phyloP scores from a whole-genome alignment of 2,329 filamentous ascomycete genomes.

The Nigrospora sphaerica region DNA sequence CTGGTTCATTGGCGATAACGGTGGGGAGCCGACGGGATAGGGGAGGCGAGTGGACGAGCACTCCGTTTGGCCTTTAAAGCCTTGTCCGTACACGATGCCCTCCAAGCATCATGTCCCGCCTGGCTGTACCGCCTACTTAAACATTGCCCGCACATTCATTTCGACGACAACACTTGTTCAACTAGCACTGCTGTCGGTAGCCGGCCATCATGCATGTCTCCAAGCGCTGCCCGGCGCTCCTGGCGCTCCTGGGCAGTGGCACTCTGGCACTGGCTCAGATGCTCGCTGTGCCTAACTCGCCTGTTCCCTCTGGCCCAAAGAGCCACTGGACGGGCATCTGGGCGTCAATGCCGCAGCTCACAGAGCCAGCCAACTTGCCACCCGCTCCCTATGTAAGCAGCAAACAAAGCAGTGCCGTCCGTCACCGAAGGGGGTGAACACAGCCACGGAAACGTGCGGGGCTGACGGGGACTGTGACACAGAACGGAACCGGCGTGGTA shows the following conservation, averaged over 20 bases:
- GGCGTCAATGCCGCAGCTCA: slow-evolving; percentile 56
- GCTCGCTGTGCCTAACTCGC: too few relatives aligned
- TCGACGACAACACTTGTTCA: neutral
- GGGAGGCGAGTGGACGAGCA: too few relatives aligned
- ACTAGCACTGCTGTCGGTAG: neutral
- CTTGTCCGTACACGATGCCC: neutral
- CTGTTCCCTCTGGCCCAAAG: neutral
- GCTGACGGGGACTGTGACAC: neutral
- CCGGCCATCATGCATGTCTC: neutral
- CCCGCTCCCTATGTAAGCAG: slow-evolving; percentile 44
- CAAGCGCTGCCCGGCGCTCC: neutral
- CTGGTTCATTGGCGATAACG: too few relatives aligned
- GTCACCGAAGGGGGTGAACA: neutral
- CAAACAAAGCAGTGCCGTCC: neutral
- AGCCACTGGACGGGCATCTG: slow-evolving; percentile 55
- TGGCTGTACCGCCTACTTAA: too few relatives aligned
- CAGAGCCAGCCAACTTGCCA: slow-evolving; percentile 52
- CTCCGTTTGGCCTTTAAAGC: neutral
- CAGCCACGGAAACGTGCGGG: neutral
- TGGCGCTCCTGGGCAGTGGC: neutral
- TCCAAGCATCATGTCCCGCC: neutral
- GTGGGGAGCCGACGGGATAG: neutral
- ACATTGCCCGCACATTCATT: too few relatives aligned
- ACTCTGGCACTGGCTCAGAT: neutral
- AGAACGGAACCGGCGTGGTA: slow-evolving; percentile 45